Percentiles rank a stretch among this genome's conserved stretches.
Conservation (phyloP, 2,329 filamentous ascomycete species). For the Monosporascus sp. region DNA sequence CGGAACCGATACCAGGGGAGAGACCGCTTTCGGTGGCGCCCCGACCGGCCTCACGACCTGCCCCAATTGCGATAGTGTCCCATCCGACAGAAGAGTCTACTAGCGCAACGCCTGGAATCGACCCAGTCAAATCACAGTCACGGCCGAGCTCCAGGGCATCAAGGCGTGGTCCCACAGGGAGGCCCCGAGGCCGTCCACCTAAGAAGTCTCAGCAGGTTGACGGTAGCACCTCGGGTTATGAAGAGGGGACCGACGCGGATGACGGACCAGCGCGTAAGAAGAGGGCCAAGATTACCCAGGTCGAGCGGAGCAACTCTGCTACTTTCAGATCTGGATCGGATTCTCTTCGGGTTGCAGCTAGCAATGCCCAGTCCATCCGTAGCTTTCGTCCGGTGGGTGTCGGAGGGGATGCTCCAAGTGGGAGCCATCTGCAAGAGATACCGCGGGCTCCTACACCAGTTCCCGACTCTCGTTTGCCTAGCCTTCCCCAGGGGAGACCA, state of each 20-base stretch:
- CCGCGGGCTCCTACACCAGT: slow-evolving; percentile 74
- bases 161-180: slow-evolving; percentile 45
- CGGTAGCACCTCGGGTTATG: slow-evolving; percentile 70
- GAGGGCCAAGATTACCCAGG: slow-evolving; percentile 70
- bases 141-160: slow-evolving; percentile 57
- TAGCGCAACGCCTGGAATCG: slow-evolving; percentile 20
- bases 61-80: slow-evolving; percentile 9
- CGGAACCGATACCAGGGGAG: slow-evolving; percentile 16
- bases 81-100: slow-evolving; percentile 8
- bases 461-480: slow-evolving; percentile 40
- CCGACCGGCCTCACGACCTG: slow-evolving; percentile 6
- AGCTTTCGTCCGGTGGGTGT: slow-evolving; percentile 69
- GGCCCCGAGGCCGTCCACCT: slow-evolving; percentile 50
- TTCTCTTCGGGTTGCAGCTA: slow-evolving; percentile 83
- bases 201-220: slow-evolving; percentile 43
- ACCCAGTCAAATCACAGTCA: slow-evolving; percentile 38
- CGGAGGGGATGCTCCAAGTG: slow-evolving; percentile 35
- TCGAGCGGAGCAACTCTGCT: slow-evolving; percentile 65
- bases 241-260: slow-evolving; percentile 59
- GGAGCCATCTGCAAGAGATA: slow-evolving; percentile 61
- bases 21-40: slow-evolving; percentile 3
- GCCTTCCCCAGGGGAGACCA: slow-evolving; percentile 24
- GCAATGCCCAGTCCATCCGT: slow-evolving; percentile 81
- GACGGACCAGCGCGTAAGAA: slow-evolving; percentile 60
- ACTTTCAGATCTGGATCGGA: slow-evolving; percentile 70